Conservation (phyloP, 2,329 filamentous ascomycete species). For the Dryadomyces quercivorus region DNA sequence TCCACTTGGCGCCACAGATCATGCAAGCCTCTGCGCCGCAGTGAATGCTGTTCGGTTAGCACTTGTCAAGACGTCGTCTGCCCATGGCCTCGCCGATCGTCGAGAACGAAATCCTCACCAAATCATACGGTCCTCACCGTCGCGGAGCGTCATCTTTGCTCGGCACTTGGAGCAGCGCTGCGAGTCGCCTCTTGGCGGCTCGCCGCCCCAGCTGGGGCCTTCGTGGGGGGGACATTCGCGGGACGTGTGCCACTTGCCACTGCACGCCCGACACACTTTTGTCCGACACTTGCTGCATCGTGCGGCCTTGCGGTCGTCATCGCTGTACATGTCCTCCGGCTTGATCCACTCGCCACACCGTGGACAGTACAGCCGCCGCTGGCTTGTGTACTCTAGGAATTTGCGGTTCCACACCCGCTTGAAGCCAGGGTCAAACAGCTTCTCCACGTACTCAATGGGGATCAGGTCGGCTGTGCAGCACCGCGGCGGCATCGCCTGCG, state of each 20-base stretch:
- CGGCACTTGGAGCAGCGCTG: slow-evolving; percentile 65
- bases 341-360: slow-evolving; percentile 72
- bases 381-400: slow-evolving; percentile 62
- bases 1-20: slow-evolving; percentile 73
- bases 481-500: slow-evolving; percentile 70
- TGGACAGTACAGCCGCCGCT: slow-evolving; percentile 69
- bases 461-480: slow-evolving; percentile 69
- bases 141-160: slow-evolving; percentile 62
- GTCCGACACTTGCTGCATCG: slow-evolving; percentile 60
- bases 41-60: slow-evolving; percentile 29
- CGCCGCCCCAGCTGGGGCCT: slow-evolving; percentile 49
- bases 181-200: slow-evolving; percentile 58
- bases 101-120: slow-evolving; percentile 42
- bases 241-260: slow-evolving; percentile 58
- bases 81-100: background rate
- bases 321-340: slow-evolving; percentile 52
- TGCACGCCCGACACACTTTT: slow-evolving; percentile 64
- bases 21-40: slow-evolving; percentile 82
- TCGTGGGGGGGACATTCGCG: slow-evolving; percentile 61
- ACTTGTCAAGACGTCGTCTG: background rate
- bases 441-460: slow-evolving; percentile 62
- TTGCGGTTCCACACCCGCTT: slow-evolving; percentile 73
- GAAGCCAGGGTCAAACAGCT: slow-evolving; percentile 60
- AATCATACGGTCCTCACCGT: slow-evolving; percentile 81
- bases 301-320: slow-evolving; percentile 51